These are phyloP conservation scores for Hyaloscypha finlandica DNA, from an alignment of 495 filamentous ascomycete genomes.

Conservation along the genomic window DNA sequence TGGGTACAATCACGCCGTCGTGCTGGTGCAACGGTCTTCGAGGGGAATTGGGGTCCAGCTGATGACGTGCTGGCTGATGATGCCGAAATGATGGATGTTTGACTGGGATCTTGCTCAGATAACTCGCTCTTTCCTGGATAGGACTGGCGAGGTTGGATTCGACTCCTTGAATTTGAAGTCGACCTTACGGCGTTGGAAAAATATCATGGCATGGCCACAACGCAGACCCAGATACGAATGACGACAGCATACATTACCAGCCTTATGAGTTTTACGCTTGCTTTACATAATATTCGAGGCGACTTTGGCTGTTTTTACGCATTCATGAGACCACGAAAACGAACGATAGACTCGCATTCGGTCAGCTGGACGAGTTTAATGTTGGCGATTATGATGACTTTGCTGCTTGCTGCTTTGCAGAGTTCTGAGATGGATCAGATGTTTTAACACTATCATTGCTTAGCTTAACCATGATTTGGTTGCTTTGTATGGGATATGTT, in stretches of 20 bases:
- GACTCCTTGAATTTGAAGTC: slow-evolving; percentile 22
- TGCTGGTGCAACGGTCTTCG: slow-evolving; percentile 86
- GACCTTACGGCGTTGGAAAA: slow-evolving; percentile 28
- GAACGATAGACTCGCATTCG: slow-evolving; percentile 17
- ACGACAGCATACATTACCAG: slow-evolving; percentile 14
- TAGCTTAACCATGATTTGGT: slow-evolving; percentile 24
- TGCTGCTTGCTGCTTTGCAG: slow-evolving; percentile 1
- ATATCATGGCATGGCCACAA: slow-evolving; percentile 25
- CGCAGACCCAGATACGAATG: slow-evolving; percentile 16
- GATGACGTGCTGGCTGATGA: slow-evolving; percentile 70
- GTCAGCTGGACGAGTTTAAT: slow-evolving; percentile 21
- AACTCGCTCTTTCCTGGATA: slow-evolving; percentile 32
- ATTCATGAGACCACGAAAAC: slow-evolving; percentile 31
- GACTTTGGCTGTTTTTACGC: slow-evolving; percentile 23
- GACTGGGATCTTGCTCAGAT: slow-evolving; percentile 25
- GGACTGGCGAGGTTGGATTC: slow-evolving; percentile 29
- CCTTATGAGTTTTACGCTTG: slow-evolving; percentile 10
- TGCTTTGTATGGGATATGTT: slow-evolving; percentile 23
- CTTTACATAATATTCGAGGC: slow-evolving; percentile 28
- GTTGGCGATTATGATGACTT: slow-evolving; percentile 16
- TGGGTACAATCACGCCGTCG: slow-evolving; percentile 76
- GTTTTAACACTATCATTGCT: slow-evolving; percentile 12
- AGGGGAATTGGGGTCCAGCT: slow-evolving; percentile 92
- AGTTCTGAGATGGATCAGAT: slow-evolving; percentile 4
- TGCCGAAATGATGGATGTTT: slow-evolving; percentile 72